These are phyloP conservation scores for Casuarina glauca DNA, from an alignment of 306 rosid species.

Conservation along the genomic window DNA sequence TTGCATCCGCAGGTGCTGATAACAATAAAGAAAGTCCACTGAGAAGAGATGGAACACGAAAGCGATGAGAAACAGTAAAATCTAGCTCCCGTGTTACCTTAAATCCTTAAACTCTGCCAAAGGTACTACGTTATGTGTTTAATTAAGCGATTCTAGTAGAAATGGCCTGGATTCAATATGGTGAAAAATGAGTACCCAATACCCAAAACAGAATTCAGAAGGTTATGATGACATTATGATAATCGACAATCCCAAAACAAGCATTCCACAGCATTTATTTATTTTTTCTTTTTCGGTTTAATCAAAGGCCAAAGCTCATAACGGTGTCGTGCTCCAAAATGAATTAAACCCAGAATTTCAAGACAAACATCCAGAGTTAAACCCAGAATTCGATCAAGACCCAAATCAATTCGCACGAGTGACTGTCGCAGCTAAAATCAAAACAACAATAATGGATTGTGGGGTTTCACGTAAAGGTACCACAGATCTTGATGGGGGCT, in stretches of 20 bases:
- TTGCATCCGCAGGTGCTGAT: too few species aligned
- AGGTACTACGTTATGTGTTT: neutral
- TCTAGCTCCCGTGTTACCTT: too few species aligned
- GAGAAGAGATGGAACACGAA: too few species aligned
- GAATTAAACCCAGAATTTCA: neutral
- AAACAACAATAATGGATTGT: conserved; percentile 9
- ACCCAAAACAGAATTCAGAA: neutral
- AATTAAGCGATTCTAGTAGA: neutral
- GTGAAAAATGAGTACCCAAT: neutral
- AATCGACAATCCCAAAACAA: neutral
- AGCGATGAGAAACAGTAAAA: too few species aligned
- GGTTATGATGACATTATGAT: neutral
- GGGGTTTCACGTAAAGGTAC: conserved; percentile 40
- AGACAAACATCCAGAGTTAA: conserved; percentile 6
- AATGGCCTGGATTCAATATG: neutral
- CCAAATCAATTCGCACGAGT: conserved; percentile 4
- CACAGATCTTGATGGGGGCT: conserved; percentile 88
- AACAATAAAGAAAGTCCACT: too few species aligned
- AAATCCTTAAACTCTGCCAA: too few species aligned
- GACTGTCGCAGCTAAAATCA: neutral
- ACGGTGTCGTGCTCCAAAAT: neutral
- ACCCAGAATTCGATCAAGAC: conserved; percentile 17
- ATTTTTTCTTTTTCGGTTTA: neutral
- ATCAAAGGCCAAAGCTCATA: neutral
- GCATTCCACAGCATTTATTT: neutral